Percentiles rank a stretch among this genome's conserved stretches.
These are phyloP conservation scores for Suillus bovinus DNA, from an alignment of 768 basidiomycete genomes.

Conservation along the genomic window DNA sequence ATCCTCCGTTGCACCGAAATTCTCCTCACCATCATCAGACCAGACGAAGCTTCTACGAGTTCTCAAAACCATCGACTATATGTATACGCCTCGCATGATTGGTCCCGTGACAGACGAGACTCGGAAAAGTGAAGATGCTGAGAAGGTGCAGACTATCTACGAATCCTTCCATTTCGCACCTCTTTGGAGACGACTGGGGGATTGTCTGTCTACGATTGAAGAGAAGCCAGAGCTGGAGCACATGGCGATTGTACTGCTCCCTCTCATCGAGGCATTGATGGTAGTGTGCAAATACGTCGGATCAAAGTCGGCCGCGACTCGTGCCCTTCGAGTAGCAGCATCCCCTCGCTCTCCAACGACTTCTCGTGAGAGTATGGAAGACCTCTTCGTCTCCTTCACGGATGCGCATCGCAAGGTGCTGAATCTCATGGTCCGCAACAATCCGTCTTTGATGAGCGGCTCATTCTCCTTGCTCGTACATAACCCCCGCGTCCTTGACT, in stretches of 20 bases:
- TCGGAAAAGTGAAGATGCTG: constrained; percentile 54
- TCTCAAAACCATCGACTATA: constrained; percentile 96
- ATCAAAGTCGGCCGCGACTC: constrained; percentile 53
- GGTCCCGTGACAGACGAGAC: constrained; percentile 38
- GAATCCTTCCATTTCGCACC: constrained; percentile 88
- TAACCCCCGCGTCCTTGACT: constrained; percentile 95
- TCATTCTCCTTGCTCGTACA: constrained; percentile 96
- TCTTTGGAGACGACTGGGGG: constrained; percentile 88
- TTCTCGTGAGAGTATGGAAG: constrained; percentile 79
- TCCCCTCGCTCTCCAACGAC: constrained; percentile 72
- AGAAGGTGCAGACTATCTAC: constrained; percentile 87
- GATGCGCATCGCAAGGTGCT: constrained; percentile 91
- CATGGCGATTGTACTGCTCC: constrained; percentile 88
- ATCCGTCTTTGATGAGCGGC: constrained; percentile 96
- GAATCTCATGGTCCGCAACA: constrained; percentile 97
- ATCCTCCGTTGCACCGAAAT: constrained; percentile 78
- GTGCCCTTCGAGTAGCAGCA: constrained; percentile 59
- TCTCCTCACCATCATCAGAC: constrained; percentile 90
- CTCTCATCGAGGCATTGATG: constrained; percentile 96
- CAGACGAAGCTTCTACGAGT: constrained; percentile 97
- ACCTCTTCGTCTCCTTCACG: constrained; percentile 91
- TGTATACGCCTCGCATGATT: constrained; percentile 70
- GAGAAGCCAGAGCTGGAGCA: constrained; percentile 80
- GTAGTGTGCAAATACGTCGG: constrained; percentile 97
- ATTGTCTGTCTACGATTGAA: constrained; percentile 83